Conservation (phyloP, 208 protist species). For the Leishmania arabica region DNA sequence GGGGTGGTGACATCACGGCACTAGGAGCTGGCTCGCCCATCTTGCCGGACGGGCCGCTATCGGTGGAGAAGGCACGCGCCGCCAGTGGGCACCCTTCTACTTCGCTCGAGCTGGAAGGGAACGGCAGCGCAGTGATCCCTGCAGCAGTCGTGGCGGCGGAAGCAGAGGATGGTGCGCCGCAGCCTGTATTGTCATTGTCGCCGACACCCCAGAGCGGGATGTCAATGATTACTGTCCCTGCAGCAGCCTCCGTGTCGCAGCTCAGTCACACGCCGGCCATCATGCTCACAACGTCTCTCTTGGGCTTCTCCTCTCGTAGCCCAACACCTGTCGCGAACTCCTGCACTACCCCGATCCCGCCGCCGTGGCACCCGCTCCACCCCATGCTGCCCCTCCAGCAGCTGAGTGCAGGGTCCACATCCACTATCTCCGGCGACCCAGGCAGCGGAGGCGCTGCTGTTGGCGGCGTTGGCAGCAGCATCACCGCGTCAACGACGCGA, state of each 20-base stretch:
- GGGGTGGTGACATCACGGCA: not conserved
- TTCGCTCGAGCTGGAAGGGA: not conserved
- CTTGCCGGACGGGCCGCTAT: not conserved
- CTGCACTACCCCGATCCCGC: not conserved
- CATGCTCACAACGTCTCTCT: not conserved
- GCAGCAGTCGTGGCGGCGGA: not conserved
- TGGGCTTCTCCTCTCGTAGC: conserved; percentile 1
- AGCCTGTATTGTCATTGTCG: not conserved
- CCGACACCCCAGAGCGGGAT: not conserved
- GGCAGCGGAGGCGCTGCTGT: not conserved
- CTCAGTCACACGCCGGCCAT: not conserved
- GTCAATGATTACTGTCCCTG: not conserved
- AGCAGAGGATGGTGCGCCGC: not conserved
- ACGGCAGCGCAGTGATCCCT: not conserved
- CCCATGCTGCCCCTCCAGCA: not conserved
- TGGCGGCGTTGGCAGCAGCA: not conserved
- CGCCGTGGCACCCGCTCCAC: not conserved
- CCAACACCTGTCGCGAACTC: conserved; percentile 4
- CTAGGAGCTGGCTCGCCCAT: not conserved
- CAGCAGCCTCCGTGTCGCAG: not conserved
- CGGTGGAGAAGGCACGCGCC: not conserved
- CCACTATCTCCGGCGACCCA: not conserved
- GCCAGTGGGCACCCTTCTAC: not conserved
- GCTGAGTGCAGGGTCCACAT: not conserved
- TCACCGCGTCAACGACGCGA: not conserved